phyloP scores from a whole-genome alignment of 2,329 filamentous ascomycete species.

The Allantophomopsis lycopodina region DNA sequence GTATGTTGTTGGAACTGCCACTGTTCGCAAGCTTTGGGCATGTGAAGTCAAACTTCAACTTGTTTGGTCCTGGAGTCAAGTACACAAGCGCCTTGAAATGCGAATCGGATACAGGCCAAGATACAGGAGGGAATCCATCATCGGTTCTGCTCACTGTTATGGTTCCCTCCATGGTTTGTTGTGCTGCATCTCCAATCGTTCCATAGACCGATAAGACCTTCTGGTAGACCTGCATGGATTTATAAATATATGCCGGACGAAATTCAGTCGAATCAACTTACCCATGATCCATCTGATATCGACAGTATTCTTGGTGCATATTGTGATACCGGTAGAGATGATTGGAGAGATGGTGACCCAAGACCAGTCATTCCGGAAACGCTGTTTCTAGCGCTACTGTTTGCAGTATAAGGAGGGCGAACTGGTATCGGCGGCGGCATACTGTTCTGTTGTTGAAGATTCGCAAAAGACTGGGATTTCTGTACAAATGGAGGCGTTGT shows the following conservation, averaged over 20 bases:
- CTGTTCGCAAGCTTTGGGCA: conserved; percentile 67
- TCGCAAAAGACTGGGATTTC: conserved; percentile 50
- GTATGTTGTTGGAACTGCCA: conserved; percentile 51
- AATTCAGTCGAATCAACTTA: conserved; percentile 28
- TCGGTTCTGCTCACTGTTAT: conserved; percentile 71
- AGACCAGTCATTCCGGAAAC: conserved; percentile 50
- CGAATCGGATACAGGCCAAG: conserved; percentile 79
- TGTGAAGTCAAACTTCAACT: conserved; percentile 73
- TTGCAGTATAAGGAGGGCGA: conserved; percentile 27
- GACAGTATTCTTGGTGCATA: conserved; percentile 74
- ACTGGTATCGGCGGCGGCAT: conserved; percentile 26
- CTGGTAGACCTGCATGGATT: conserved; percentile 60
- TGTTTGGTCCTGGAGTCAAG: conserved; percentile 83
- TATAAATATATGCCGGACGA: not conserved
- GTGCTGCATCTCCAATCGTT: conserved; percentile 59
- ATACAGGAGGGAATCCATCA: conserved; percentile 68
- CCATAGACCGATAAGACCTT: conserved; percentile 76
- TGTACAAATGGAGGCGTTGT: conserved; percentile 59
- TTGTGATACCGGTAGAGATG: conserved; percentile 51
- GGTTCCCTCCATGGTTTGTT: conserved; percentile 61
- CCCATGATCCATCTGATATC: conserved; percentile 72
- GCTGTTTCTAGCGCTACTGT: conserved; percentile 41
- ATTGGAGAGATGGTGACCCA: conserved; percentile 37
- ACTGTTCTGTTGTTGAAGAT: conserved; percentile 43
- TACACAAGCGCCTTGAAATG: conserved; percentile 88